Evolutionary conservation across 2,329 filamentous ascomycete genomes (phyloP).

Genomic region (Fusarium humuli): DNA sequence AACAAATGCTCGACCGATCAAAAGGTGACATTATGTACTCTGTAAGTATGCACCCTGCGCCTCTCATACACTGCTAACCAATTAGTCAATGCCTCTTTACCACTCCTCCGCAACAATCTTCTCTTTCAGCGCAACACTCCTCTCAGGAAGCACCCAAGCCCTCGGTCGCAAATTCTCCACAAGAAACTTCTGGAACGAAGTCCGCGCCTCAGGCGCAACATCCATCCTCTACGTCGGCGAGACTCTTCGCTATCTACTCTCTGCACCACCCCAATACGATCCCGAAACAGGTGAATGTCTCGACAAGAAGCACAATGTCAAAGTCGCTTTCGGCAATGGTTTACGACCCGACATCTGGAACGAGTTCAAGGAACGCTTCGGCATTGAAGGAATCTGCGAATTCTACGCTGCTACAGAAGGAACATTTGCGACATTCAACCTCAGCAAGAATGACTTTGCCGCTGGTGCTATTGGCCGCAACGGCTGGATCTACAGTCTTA

Average conservation of each 20-base stretch:
- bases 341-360: conserved; percentile 89
- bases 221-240: conserved; percentile 90
- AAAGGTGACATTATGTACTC: conserved; percentile 79
- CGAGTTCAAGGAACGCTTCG: conserved; percentile 83
- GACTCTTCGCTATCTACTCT: conserved; percentile 83
- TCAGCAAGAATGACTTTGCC: conserved; percentile 76
- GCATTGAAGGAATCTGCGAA: conserved; percentile 77
- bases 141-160: conserved; percentile 73
- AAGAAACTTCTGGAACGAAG: conserved; percentile 80
- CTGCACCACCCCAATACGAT: conserved; percentile 72
- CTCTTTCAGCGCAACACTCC: conserved; percentile 71
- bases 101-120: conserved; percentile 82
- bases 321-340: conserved; percentile 84
- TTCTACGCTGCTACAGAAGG: conserved; percentile 87
- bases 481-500: conserved; percentile 69
- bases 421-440: conserved; percentile 76
- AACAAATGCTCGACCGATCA: conserved; percentile 66
- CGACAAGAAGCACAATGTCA: conserved; percentile 79
- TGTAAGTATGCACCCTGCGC: conserved; percentile 55
- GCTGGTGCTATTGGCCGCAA: conserved; percentile 83
- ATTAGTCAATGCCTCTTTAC: conserved; percentile 86
- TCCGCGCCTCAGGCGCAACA: conserved; percentile 76
- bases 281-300: conserved; percentile 73
- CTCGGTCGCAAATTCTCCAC: conserved; percentile 84
- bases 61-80: background rate